phyloP scores from a whole-genome alignment of 2,329 filamentous ascomycete species.

The Nemania diffusa region DNA sequence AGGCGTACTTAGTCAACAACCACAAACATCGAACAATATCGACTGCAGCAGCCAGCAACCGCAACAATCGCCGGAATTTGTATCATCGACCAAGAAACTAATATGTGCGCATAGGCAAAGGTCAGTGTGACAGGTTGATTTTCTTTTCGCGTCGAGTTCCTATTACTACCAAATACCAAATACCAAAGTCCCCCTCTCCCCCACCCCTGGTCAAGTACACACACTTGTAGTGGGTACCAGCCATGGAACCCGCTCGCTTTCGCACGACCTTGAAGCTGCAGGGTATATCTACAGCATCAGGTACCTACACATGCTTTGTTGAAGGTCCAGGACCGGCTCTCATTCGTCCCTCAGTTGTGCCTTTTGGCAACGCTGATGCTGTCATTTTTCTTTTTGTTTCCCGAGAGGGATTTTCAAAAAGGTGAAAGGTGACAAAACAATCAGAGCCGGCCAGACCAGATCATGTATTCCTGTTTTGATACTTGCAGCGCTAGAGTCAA shows the following conservation, averaged over 20 bases:
- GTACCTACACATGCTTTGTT: slow-evolving; percentile 14
- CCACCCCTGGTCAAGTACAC: slow-evolving; percentile 27
- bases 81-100: slow-evolving; percentile 20
- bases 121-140: slow-evolving; percentile 34
- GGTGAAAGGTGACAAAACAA: neutral
- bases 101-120: slow-evolving; percentile 8
- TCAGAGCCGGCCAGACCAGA: neutral
- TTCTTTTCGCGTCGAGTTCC: slow-evolving; percentile 21
- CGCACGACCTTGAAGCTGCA: slow-evolving; percentile 30
- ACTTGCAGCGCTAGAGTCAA: neutral
- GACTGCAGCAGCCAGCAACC: slow-evolving; percentile 23
- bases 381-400: slow-evolving; percentile 24
- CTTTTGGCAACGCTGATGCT: slow-evolving; percentile 18
- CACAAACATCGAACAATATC: no score
- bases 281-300: slow-evolving; percentile 30
- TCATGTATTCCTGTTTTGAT: neutral
- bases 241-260: slow-evolving; percentile 26
- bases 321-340: slow-evolving; percentile 19
- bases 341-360: slow-evolving; percentile 26
- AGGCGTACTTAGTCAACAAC: slow-evolving; percentile 22
- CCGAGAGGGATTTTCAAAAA: neutral
- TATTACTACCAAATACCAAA: slow-evolving; percentile 18
- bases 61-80: slow-evolving; percentile 22
- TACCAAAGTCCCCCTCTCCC: neutral
- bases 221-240: slow-evolving; percentile 29